Evolutionary conservation across 2,329 filamentous ascomycete species (phyloP).

Genomic region (Calonectria fujianensis): DNA sequence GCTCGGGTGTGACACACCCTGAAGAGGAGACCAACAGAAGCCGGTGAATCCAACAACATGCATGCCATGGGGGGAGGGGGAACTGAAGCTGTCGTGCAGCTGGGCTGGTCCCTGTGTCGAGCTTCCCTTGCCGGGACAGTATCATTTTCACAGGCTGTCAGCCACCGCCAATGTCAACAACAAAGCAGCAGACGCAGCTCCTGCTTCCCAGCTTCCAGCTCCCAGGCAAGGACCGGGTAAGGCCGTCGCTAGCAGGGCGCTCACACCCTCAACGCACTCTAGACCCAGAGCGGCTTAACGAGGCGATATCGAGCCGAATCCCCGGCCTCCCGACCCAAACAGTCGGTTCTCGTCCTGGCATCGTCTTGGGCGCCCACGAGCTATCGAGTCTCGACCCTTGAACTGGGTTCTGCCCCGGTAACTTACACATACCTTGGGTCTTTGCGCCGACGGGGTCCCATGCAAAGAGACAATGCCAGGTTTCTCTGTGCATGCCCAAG

Average conservation of each 20-base stretch:
- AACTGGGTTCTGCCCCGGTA: slow-evolving; percentile 42
- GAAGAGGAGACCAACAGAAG: slow-evolving; percentile 26
- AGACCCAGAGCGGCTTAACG: slow-evolving; percentile 49
- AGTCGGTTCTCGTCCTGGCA: slow-evolving; percentile 49
- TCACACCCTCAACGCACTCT: slow-evolving; percentile 26
- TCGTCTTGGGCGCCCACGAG: slow-evolving; percentile 26
- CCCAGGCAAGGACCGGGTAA: slow-evolving; percentile 26
- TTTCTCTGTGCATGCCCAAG: slow-evolving; percentile 25
- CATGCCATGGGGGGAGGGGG: slow-evolving; percentile 27
- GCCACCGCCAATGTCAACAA: slow-evolving; percentile 33
- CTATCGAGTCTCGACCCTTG: slow-evolving; percentile 41
- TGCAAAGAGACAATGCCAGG: slow-evolving; percentile 36
- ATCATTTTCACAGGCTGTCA: slow-evolving; percentile 33
- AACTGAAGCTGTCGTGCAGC: slow-evolving; percentile 29
- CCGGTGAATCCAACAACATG: slow-evolving; percentile 33
- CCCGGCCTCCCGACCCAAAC: slow-evolving; percentile 52
- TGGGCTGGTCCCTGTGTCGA: slow-evolving; percentile 15
- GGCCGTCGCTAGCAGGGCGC: slow-evolving; percentile 23
- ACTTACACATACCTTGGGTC: slow-evolving; percentile 48
- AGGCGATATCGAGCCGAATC: slow-evolving; percentile 42
- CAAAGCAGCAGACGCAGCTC: slow-evolving; percentile 4
- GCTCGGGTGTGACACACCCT: slow-evolving; percentile 48
- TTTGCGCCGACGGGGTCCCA: slow-evolving; percentile 39
- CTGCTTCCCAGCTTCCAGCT: slow-evolving; percentile 7
- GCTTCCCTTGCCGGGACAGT: slow-evolving; percentile 28